A percentile compares a stretch with the other conserved stretches of the same genome.
Evolutionary conservation across 345 rosid species (phyloP).

Genomic region (Clarkia xantiana): DNA sequence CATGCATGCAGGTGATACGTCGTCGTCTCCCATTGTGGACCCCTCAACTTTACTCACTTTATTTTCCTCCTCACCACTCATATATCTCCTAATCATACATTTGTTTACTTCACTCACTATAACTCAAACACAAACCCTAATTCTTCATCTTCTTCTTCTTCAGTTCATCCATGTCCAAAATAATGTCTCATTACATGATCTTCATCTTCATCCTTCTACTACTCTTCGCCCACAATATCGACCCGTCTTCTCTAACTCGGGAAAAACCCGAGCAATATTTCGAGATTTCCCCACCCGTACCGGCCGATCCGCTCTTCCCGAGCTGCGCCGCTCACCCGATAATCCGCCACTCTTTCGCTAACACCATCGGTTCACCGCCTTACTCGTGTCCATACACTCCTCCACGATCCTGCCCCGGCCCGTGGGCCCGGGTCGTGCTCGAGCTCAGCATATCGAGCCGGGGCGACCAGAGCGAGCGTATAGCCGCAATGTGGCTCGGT

Average conservation of each 20-base stretch:
- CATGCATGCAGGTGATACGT: no score
- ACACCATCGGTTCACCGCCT: slow-evolving; percentile 8
- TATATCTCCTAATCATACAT: no score
- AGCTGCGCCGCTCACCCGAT: slow-evolving; percentile 5
- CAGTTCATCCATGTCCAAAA: no score
- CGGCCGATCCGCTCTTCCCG: slow-evolving; percentile 7
- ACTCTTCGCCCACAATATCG: no score
- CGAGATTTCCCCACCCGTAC: slow-evolving; percentile 2
- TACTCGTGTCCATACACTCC: slow-evolving; percentile 5
- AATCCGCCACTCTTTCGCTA: slow-evolving; percentile 2
- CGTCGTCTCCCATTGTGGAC: no score
- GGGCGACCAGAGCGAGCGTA: not conserved
- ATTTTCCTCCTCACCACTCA: no score
- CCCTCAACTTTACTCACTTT: no score
- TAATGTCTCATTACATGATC: no score
- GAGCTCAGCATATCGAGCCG: not conserved
- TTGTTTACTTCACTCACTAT: no score
- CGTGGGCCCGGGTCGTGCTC: not conserved
- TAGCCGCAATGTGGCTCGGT: slow-evolving; percentile 13
- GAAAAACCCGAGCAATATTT: not conserved
- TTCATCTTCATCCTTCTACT: no score
- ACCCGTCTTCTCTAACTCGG: not conserved
- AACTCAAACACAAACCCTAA: no score
- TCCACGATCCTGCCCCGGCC: slow-evolving; percentile 7
- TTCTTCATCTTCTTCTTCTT: no score